Base-by-base conservation (phyloP, 148 eudicot species). In the Amaranthus hypochondriacus region DNA sequence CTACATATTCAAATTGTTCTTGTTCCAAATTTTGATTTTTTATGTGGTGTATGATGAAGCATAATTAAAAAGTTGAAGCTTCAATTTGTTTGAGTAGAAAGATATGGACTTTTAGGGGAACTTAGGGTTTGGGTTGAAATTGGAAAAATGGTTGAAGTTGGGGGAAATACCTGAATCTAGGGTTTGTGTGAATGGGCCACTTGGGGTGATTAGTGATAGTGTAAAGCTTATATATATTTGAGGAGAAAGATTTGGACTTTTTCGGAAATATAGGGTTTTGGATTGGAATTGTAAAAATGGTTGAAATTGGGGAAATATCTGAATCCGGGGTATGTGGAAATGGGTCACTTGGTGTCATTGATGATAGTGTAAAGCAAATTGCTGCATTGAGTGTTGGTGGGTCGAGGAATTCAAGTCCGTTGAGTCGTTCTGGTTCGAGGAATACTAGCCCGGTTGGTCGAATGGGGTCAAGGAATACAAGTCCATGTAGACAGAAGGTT, bases 401-500 rank as follows among this genome's bases (percentile, higher is more conserved):
- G 48, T 86, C 94, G 47, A 85, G 92, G 77, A 92, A 88, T 70
- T 84, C 97, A n/a, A 88, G 97, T 79, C 82, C 87, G 6, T 39
- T 78, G 60, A 56, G 87, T 7, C 77, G 85, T 68, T 72, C 68
- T 56, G 78, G 87, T 75, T 84, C 89, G 9, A 84, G 92, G 74
- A 86, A 86, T 70, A 79, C 89, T 13, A 88, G 86, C 55, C 98
- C 96, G 0, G 64, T 89, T 57, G 80, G 92, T 6, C 86, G 92
- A 46, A 63, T 82, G 8, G 93, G 96, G 56, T 89, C 97, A 7
- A 86, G 93, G 76, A 95, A 92, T 68, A 89, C 93, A 7, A 95
- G 98, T 62, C 98, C 97, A 4, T 94, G 86, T 8, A 86, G 85
- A 79, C 96, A 92, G 79, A 89, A 86, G 85, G 91, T 75, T 80